Base-by-base conservation (phyloP, 345 rosid genomes). In the Erysimum cheiranthoides region DNA sequence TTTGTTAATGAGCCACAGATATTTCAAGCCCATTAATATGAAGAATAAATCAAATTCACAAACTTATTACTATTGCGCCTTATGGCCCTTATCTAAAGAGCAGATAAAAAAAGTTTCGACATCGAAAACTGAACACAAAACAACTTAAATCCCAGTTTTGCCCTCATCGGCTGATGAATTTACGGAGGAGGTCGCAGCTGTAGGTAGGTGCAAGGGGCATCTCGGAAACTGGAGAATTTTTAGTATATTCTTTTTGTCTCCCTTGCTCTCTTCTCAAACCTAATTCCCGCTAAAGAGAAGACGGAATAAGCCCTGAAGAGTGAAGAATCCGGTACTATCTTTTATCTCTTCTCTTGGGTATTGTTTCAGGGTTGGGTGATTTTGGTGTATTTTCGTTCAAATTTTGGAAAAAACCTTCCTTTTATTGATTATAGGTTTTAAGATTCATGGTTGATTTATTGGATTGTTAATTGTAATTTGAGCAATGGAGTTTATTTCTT, bases 111-210 rank as follows among this genome's bases (percentile, higher is more conserved):
- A 50, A 21, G 0, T 50, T 51, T 36, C 59, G 66, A 61, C 60
- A 66, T 66, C 46, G 34, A 21, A 66, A 61, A 21, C 66, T 3
- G 66, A 61, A 39, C 49, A 66, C 52, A 52, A 54, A 5, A 42
- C 73, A 68, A 54, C 35, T 28, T 1, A 51, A 64, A 17, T 8
- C 43, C 78, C 72, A n/a, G 21, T 46, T 57, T 66, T 57, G 0
- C n/a, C 78, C 78, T 66, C 52, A 39, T 18, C 53, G 36, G 10
- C 61, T 35, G 21, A 49, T 49, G 66, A 25, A 57, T 56, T 43
- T 65, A 74, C 72, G 10, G 18, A 56, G 56, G 42, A 63, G 63
- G 12, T 62, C 18, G 62, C 42, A 46, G 76, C 69, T 40, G 52
- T 27, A 53, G 63, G 47, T 63, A n/a, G 60, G 57, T 43, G 43